phyloP scores from a whole-genome alignment of 2,329 filamentous ascomycete species.

The Nemania sp. region DNA sequence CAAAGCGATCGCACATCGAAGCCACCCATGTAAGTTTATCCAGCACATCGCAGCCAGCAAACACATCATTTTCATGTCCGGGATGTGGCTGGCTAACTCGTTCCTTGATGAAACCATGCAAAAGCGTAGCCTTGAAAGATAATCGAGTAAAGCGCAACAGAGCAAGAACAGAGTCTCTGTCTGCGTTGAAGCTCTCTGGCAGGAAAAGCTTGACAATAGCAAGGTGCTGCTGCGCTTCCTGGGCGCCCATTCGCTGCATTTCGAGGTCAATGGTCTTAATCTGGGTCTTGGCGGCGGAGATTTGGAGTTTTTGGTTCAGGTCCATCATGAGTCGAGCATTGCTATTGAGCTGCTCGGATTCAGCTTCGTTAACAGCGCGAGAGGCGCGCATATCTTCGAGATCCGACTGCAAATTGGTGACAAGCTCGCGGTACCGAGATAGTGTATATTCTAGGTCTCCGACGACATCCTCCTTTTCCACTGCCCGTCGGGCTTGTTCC shows the following conservation, averaged over 20 bases:
- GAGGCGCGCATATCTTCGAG: slow-evolving; percentile 91
- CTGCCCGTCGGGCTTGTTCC: slow-evolving; percentile 75
- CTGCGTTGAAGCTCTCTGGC: slow-evolving; percentile 78
- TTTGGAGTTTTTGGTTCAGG: slow-evolving; percentile 89
- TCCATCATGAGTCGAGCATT: slow-evolving; percentile 95
- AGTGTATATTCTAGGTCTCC: slow-evolving; percentile 91
- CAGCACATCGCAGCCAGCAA: slow-evolving; percentile 77
- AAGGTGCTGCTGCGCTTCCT: slow-evolving; percentile 86
- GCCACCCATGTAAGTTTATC: slow-evolving; percentile 86
- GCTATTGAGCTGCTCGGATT: slow-evolving; percentile 86
- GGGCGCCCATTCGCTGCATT: slow-evolving; percentile 80
- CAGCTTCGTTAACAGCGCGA: slow-evolving; percentile 87
- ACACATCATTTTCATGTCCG: slow-evolving; percentile 75
- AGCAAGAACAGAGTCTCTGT: slow-evolving; percentile 84
- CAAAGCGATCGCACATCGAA: slow-evolving; percentile 81
- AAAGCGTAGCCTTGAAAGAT: slow-evolving; percentile 81
- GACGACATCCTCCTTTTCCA: slow-evolving; percentile 76
- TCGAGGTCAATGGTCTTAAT: slow-evolving; percentile 94
- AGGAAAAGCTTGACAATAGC: slow-evolving; percentile 87
- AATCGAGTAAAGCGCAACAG: slow-evolving; percentile 86
- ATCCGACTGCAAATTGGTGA: slow-evolving; percentile 81
- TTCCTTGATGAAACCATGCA: slow-evolving; percentile 79
- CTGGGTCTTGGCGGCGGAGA: slow-evolving; percentile 87
- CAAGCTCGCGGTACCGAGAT: slow-evolving; percentile 84
- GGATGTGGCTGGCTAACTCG: slow-evolving; percentile 69